Conservation (phyloP, 2,329 filamentous ascomycete genomes). For the Trichoderma atrobrunneum region DNA sequence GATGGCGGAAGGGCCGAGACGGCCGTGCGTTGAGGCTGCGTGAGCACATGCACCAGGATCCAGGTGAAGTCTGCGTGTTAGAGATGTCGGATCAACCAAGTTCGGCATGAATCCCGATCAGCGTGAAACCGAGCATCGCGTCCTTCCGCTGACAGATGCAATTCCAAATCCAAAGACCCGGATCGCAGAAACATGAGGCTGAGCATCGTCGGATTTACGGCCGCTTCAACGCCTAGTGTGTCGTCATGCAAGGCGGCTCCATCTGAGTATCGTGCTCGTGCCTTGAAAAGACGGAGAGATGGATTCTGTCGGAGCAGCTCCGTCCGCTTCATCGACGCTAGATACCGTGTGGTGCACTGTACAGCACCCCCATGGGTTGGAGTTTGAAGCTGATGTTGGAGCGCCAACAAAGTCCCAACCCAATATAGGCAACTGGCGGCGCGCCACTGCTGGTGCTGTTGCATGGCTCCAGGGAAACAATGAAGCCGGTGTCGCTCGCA, state of each 20-base stretch:
- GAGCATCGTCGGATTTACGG: background rate
- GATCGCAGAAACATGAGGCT: background rate
- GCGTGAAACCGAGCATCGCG: background rate
- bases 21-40: background rate
- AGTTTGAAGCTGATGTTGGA: background rate
- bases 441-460: background rate
- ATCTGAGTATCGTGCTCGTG: background rate
- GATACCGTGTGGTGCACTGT: constrained; percentile 8
- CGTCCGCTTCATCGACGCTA: background rate
- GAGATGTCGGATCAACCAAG: background rate
- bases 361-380: background rate
- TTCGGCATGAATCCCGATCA: background rate
- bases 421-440: background rate
- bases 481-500: background rate
- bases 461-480: background rate
- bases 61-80: background rate
- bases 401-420: background rate
- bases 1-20: background rate
- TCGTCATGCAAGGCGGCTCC: constrained; percentile 9
- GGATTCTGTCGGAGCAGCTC: background rate
- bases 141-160: background rate
- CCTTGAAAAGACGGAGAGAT: background rate
- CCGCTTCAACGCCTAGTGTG: background rate
- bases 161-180: background rate
- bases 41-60: background rate